Base-by-base conservation (phyloP, 2,329 filamentous ascomycete species). In the Hypoxylon sp. region DNA sequence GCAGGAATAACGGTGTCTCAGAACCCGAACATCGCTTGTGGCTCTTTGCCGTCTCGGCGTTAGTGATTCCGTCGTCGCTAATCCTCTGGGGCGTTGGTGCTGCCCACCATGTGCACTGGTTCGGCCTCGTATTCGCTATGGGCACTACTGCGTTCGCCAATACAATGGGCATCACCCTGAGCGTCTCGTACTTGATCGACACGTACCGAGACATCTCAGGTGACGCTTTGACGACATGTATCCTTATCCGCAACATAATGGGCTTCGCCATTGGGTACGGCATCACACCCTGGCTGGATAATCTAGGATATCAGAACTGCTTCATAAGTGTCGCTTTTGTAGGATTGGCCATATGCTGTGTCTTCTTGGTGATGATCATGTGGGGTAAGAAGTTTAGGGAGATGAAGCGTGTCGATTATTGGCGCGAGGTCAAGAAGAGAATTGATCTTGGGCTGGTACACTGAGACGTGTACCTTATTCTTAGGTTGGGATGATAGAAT, bases 211-310 rank as follows among this genome's bases (percentile, higher is more conserved):
- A 83, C 3, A 74, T 83, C 3, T 77, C 78, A 1, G 80, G 78
- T 1, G 82, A 83, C 29, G 78, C 79, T 1, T 73, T 83, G 6
- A 80, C 80, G 0, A 79, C 80, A 0, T 75, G 80, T 37, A 83
- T 83, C 17, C 62, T 83, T 5, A 77, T 83, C 22, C 76, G 80
- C 11, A 82, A 82, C 61, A 81, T 79, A 1, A 75, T 82, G 73
- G 77, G 77, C 22, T 81, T 81, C 62, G 80, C 79, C 24, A 77
- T 81, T 56, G 77, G 79, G 26, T 82, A 81, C 57, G 80, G 80
- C 1, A 82, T 86, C 54, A 85, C 82, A 0, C 83, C 83, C 0
- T 84, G 83, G 83, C 71, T 84, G 19, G 61, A 79, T 3, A 73
- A 81, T 42, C 59, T 83, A 31, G 82, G 82, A 3, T 81, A 81